Percentiles rank a stretch among this genome's conserved stretches.
phyloP scores from a whole-genome alignment of 371 early-diverging fungal genomes.

The Chytridium lagenaria region DNA sequence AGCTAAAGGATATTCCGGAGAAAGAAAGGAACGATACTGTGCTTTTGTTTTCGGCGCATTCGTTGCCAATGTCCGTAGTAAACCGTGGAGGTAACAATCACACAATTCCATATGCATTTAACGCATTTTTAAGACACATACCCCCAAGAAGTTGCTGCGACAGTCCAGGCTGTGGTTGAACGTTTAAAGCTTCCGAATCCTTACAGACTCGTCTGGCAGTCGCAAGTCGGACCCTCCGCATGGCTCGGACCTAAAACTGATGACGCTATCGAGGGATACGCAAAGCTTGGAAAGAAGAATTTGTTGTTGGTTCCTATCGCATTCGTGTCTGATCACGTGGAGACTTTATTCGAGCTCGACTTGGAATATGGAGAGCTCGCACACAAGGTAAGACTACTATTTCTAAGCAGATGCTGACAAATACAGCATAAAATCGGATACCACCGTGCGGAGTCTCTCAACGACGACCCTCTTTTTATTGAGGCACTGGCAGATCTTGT shows the following conservation, averaged over 20 bases:
- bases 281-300: constrained; percentile 76
- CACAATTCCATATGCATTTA: not conserved
- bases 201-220: constrained; percentile 95
- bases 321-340: constrained; percentile 95
- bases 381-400: constrained; percentile 61
- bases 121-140: constrained; percentile 80
- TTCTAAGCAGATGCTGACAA: not conserved
- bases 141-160: constrained; percentile 90
- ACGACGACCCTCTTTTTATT: constrained; percentile 87
- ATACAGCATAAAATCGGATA: constrained; percentile 69
- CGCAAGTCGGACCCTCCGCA: constrained; percentile 91
- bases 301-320: constrained; percentile 90
- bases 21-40: constrained; percentile 73
- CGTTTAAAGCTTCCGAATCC: constrained; percentile 75
- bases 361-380: constrained; percentile 89
- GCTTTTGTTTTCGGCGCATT: constrained; percentile 95
- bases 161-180: constrained; percentile 83
- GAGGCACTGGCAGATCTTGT: constrained; percentile 88
- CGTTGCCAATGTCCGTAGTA: constrained; percentile 91
- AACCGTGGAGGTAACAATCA: constrained; percentile 62
- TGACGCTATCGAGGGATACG: constrained; percentile 78
- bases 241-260: constrained; percentile 95
- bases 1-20: constrained; percentile 70
- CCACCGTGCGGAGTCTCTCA: constrained; percentile 88
- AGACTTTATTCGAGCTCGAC: constrained; percentile 95